These are phyloP conservation scores for Cladosporium austrohemisphaericum DNA, from an alignment of 2,329 filamentous ascomycete genomes.

Conservation along the genomic window DNA sequence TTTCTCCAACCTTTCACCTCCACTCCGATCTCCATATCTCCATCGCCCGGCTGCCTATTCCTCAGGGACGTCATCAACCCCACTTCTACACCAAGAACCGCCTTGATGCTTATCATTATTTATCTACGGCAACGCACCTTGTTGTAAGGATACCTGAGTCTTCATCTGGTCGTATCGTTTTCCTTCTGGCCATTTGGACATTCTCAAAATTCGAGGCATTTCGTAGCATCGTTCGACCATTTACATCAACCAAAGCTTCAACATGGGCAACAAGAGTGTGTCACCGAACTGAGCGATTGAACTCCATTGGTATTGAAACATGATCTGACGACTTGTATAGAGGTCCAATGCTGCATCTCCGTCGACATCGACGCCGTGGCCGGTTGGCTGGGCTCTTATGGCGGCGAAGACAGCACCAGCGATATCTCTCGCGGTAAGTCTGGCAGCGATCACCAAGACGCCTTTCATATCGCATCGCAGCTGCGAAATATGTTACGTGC, in stretches of 20 bases:
- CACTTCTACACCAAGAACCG: background rate
- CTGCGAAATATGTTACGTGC: too few species aligned
- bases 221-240: too few species aligned
- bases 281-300: background rate
- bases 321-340: conserved; percentile 15
- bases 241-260: background rate
- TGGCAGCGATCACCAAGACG: too few species aligned
- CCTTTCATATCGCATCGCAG: too few species aligned
- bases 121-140: too few species aligned
- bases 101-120: too few species aligned
- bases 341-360: conserved; percentile 33
- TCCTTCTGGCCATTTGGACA: too few species aligned
- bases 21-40: too few species aligned
- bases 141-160: too few species aligned
- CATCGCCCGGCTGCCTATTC: background rate
- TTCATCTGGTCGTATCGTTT: too few species aligned
- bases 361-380: conserved; percentile 74
- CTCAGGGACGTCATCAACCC: conserved; percentile 9
- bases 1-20: too few species aligned
- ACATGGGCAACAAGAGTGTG: conserved; percentile 11
- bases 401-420: conserved; percentile 66
- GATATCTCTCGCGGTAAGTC: conserved; percentile 59
- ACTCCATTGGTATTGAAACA: background rate
- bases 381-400: conserved; percentile 72
- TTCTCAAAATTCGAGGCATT: too few species aligned